Evolutionary conservation across 2,329 filamentous ascomycete genomes (phyloP).

Genomic region (Diaporthe vaccinii): DNA sequence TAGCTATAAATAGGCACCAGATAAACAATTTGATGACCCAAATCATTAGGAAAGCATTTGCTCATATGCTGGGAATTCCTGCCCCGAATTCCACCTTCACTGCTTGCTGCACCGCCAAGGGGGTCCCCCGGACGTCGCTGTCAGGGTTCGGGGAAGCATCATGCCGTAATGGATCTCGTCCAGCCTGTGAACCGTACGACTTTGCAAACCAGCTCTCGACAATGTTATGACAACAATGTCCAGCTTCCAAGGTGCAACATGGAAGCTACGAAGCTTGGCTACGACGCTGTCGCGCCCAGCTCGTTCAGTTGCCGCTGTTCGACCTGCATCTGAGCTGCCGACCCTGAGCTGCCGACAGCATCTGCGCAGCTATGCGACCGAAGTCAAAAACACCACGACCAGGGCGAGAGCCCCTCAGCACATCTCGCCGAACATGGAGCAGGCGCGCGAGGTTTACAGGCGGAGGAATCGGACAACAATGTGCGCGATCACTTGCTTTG

Average conservation of each 20-base stretch:
- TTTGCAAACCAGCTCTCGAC: slow-evolving; percentile 38
- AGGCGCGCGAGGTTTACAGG: slow-evolving; percentile 74
- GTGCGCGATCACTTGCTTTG: slow-evolving; percentile 53
- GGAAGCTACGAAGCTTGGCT: slow-evolving; percentile 48
- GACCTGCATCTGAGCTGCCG: slow-evolving; percentile 22
- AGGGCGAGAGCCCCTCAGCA: slow-evolving; percentile 44
- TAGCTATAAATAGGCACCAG: neutral
- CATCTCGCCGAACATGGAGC: slow-evolving; percentile 70
- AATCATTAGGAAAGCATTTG: neutral
- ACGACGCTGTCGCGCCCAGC: slow-evolving; percentile 36
- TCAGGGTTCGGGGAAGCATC: slow-evolving; percentile 36
- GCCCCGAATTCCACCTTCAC: no score
- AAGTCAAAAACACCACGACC: slow-evolving; percentile 46
- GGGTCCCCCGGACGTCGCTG: neutral
- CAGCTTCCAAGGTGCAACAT: slow-evolving; percentile 52
- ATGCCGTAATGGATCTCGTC: slow-evolving; percentile 42
- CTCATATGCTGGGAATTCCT: neutral
- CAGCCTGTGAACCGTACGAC: slow-evolving; percentile 42
- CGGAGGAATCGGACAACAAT: slow-evolving; percentile 77
- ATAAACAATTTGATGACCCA: neutral
- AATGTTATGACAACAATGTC: slow-evolving; percentile 54
- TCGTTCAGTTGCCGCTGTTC: slow-evolving; percentile 12
- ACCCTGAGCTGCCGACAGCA: slow-evolving; percentile 25
- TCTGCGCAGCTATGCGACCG: slow-evolving; percentile 44
- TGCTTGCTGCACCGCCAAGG: neutral